These are phyloP conservation scores for Prunus campanulata DNA, from an alignment of 306 rosid species.

Conservation along the genomic window DNA sequence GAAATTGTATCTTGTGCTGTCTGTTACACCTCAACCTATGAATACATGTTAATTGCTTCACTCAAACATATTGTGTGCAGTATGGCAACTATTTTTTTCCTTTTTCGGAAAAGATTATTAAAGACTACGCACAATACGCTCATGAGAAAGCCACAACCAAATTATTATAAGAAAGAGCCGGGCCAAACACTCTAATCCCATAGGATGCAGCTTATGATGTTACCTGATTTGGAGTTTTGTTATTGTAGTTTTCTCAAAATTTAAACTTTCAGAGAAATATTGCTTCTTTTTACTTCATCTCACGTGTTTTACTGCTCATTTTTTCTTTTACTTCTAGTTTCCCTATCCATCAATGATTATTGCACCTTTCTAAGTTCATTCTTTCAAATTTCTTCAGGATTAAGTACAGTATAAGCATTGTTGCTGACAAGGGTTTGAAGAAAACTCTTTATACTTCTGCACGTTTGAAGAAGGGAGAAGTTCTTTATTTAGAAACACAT, in stretches of 20 bases:
- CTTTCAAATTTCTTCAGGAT: constrained; percentile 53
- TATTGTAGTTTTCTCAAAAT: not conserved
- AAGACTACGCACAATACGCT: not conserved
- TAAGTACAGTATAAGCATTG: constrained; percentile 93
- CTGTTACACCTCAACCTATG: not conserved
- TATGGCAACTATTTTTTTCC: not conserved
- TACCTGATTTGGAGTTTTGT: not conserved
- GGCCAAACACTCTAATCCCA: not conserved
- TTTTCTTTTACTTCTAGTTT: not conserved
- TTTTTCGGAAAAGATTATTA: not conserved
- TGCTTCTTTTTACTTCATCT: not conserved
- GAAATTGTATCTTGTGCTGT: not conserved
- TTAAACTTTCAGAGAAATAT: not conserved
- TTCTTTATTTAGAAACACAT: constrained; percentile 85
- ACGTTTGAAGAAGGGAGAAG: constrained; percentile 97
- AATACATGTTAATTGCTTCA: not conserved
- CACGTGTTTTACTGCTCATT: not conserved
- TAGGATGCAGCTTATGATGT: not conserved
- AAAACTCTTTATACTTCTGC: constrained; percentile 87
- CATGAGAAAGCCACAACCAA: not conserved
- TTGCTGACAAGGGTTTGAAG: constrained; percentile 96
- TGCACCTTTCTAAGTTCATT: constrained; percentile 7
- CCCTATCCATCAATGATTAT: not conserved
- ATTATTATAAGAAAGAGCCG: not conserved
- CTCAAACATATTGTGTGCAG: not conserved